Evolutionary conservation across 768 basidiomycete species (phyloP).

Genomic region (Podaxis rugospora): DNA sequence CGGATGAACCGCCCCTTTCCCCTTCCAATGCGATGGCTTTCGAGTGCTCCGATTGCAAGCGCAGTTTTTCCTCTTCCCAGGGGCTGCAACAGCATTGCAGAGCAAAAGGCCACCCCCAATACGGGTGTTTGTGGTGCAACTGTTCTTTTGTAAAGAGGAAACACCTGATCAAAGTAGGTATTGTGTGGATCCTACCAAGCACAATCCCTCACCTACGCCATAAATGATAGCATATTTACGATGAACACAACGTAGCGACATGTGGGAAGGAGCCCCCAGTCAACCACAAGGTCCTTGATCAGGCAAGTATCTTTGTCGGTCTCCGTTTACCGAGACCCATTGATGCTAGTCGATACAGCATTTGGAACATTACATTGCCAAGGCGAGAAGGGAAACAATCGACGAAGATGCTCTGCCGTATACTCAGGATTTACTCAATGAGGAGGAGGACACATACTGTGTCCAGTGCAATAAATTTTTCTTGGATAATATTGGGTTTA

Average conservation of each 20-base stretch:
- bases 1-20: background rate
- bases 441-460: background rate
- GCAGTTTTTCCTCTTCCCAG: background rate
- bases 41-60: background rate
- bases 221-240: background rate
- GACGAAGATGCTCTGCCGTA: background rate
- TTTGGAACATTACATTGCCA: background rate
- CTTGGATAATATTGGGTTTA: background rate
- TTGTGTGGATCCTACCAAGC: background rate
- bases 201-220: background rate
- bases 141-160: background rate
- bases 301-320: background rate
- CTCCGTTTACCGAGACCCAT: background rate
- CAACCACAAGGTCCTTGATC: background rate
- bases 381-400: background rate
- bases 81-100: background rate
- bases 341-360: background rate
- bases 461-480: background rate
- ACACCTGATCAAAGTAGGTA: background rate
- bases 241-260: background rate
- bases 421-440: background rate
- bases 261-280: background rate
- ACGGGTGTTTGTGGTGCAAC: background rate
- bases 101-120: background rate
- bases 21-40: background rate